These are phyloP conservation scores for Paramecium sexaurelia DNA, from an alignment of 73 alveolate species.

Conservation along the genomic window DNA sequence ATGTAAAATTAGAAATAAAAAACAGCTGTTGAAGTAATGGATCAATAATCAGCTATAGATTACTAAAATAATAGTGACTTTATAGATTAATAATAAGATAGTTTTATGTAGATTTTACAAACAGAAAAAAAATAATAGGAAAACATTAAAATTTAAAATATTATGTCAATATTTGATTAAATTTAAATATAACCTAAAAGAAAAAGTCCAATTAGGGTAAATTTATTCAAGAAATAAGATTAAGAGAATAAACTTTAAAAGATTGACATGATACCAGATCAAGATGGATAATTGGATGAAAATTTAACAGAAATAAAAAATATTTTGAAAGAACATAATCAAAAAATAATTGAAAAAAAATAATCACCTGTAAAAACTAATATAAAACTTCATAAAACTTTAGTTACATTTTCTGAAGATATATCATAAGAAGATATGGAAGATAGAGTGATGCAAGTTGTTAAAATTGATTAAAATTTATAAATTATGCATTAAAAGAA, in stretches of 20 bases:
- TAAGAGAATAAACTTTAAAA: background rate
- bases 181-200: background rate
- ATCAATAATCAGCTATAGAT: background rate
- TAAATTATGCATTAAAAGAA: background rate
- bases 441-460: background rate
- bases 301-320: background rate
- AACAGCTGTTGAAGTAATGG: background rate
- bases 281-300: background rate
- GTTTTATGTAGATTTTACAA: background rate
- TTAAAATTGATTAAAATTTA: background rate
- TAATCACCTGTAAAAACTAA: background rate
- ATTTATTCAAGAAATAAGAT: background rate
- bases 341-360: background rate
- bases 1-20: background rate
- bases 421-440: background rate
- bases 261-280: background rate
- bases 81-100: background rate
- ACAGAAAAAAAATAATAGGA: background rate
- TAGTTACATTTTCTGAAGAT: background rate
- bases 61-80: background rate
- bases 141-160: background rate
- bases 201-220: background rate
- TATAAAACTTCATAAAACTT: background rate
- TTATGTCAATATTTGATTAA: background rate
- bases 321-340: background rate